Base-by-base conservation (phyloP, 495 filamentous ascomycete genomes). In the Podospora bellae-mahoneyi region DNA sequence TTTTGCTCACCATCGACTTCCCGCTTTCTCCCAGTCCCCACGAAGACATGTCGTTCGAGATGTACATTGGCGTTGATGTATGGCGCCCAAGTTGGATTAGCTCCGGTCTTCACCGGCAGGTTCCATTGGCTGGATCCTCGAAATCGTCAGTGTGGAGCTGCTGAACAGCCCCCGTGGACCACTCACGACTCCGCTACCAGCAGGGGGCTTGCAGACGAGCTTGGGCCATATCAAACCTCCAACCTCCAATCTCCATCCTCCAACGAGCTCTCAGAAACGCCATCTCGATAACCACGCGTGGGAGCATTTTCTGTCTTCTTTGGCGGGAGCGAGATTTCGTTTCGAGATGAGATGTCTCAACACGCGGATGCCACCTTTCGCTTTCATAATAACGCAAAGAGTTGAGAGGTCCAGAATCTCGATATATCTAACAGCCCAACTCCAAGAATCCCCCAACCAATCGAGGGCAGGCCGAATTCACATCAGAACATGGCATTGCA, bases 131-230 rank as follows among this genome's bases (percentile, higher is more conserved):
- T 32, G 34, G 32, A 44, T 39, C 30, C 61, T 3, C 15, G n/a
- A 32, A 39, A 63, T 18, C 20, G 20, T 63, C 32, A 32, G 34
- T 44, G 61, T 63, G 61, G 61, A 63, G 61, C 61, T 63, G 61
- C 61, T 63, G 61, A 63, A 63, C 16, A 23, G 15, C n/a, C 30
- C 30, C 18, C 18, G 55, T 58, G 55, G 55, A n/a, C 26, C 26
- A 27, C 60, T 62, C 27, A 27, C 6, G 18, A 34, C 39, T 16
- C 39, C 5, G 26, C 60, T 28, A 28, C 10, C 7, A 20, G 18
- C 26, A 30, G 27, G 60, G 27, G 30, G 20, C 26, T 28, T 30
- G 26, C 19, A 27, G 23, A 62, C 9, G 23, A 28, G 60, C 26
- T 62, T 26, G 55, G 60, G 60, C 60, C 62, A 64, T 48, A 64